phyloP scores from a whole-genome alignment of 176 grass and related monocot genomes.

The Raddia guianensis region DNA sequence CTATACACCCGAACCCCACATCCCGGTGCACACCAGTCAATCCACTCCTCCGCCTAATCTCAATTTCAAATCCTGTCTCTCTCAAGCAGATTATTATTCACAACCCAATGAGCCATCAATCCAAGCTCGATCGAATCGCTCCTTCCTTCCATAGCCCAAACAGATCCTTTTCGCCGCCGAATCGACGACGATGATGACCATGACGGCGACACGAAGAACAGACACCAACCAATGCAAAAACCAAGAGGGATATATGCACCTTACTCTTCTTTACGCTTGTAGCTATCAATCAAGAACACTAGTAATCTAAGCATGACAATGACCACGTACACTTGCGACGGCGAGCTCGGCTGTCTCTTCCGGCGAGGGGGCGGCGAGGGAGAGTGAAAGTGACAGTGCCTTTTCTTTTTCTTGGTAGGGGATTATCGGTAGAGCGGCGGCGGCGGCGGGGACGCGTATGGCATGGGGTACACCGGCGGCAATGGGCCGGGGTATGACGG shows the following conservation, averaged over 20 bases:
- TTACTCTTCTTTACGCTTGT: slow-evolving; percentile 50
- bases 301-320: slow-evolving; percentile 49
- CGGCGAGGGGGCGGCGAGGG: not conserved
- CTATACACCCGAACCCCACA: slow-evolving; percentile 57
- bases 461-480: slow-evolving; percentile 73
- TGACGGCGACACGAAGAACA: slow-evolving; percentile 22
- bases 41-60: slow-evolving; percentile 39
- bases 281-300: slow-evolving; percentile 55
- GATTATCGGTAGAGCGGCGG: slow-evolving; percentile 65
- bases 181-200: slow-evolving; percentile 29
- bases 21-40: slow-evolving; percentile 48
- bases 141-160: slow-evolving; percentile 35
- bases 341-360: slow-evolving; percentile 37
- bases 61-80: slow-evolving; percentile 49
- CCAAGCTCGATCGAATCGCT: slow-evolving; percentile 38
- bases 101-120: slow-evolving; percentile 76
- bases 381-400: slow-evolving; percentile 13
- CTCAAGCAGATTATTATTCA: slow-evolving; percentile 96
- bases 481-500: slow-evolving; percentile 58
- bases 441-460: slow-evolving; percentile 86
- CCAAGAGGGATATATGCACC: slow-evolving; percentile 41
- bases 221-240: slow-evolving; percentile 46
- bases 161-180: slow-evolving; percentile 53
- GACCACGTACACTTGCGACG: slow-evolving; percentile 54
- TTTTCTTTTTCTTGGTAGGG: not conserved